Evolutionary conservation across 163 green algal species (phyloP).

Genomic region (Coccomyxa subellipsoidea): DNA sequence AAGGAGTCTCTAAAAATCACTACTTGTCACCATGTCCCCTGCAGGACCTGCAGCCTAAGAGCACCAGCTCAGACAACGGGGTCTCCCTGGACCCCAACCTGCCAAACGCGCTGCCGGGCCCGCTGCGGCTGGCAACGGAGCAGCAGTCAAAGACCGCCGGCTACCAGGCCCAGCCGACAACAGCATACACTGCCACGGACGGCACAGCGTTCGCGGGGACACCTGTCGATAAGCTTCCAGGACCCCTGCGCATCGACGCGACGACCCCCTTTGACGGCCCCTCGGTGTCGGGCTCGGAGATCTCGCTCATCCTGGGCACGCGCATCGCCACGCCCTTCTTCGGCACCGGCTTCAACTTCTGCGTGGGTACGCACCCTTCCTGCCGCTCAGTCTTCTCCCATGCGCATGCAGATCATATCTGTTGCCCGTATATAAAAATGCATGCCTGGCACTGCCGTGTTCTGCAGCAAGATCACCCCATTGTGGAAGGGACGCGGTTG

Average conservation of each 20-base stretch:
- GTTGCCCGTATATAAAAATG: too few relatives aligned
- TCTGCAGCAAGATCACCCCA: too few relatives aligned
- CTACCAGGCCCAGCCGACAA: background rate
- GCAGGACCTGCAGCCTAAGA: background rate
- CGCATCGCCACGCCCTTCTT: slow-evolving; percentile 20
- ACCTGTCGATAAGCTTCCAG: background rate
- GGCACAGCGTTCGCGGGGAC: background rate
- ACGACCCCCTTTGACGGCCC: background rate
- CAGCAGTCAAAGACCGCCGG: background rate
- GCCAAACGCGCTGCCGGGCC: background rate
- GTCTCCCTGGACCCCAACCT: slow-evolving; percentile 5
- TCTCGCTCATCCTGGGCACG: slow-evolving; percentile 2
- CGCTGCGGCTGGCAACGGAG: background rate
- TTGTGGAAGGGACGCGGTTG: too few relatives aligned
- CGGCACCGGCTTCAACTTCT: slow-evolving; percentile 22
- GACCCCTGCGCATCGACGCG: background rate
- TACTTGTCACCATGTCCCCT: background rate
- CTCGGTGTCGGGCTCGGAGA: background rate
- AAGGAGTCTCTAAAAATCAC: too few relatives aligned
- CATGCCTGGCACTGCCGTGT: too few relatives aligned
- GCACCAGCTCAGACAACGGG: background rate
- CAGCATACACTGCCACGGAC: background rate
- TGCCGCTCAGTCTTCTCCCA: background rate
- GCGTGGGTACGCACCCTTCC: background rate
- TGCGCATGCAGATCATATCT: too few relatives aligned